A percentile compares a stretch with the other conserved stretches of the same genome.
Conservation (phyloP, 1,284 basidiomycete species). For the Tylopilus sp. region DNA sequence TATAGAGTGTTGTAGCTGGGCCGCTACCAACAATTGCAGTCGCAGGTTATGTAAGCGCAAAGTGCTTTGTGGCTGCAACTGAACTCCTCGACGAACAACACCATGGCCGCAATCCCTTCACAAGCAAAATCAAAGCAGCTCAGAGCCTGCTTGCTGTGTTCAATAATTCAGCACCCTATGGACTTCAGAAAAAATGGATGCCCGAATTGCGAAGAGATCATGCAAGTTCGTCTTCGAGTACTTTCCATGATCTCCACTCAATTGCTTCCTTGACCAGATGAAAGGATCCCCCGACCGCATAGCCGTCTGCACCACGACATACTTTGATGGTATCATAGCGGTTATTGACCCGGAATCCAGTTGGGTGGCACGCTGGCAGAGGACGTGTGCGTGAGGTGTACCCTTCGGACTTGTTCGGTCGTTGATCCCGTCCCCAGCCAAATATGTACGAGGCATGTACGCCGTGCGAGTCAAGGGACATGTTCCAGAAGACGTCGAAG, state of each 20-base stretch:
- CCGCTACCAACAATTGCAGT: too few relatives aligned
- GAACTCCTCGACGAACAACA: neutral
- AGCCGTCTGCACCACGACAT: slow-evolving; percentile 85
- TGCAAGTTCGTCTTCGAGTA: slow-evolving; percentile 61
- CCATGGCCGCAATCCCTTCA: slow-evolving; percentile 52
- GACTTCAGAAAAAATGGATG: slow-evolving; percentile 90
- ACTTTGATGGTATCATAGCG: slow-evolving; percentile 92
- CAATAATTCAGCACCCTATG: slow-evolving; percentile 78
- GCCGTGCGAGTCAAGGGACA: slow-evolving; percentile 85
- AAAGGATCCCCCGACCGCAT: slow-evolving; percentile 86
- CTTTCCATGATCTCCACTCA: neutral
- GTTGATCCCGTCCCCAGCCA: slow-evolving; percentile 51
- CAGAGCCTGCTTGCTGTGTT: slow-evolving; percentile 91
- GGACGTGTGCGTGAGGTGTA: slow-evolving; percentile 64
- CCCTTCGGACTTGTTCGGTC: slow-evolving; percentile 2
- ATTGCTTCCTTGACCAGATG: slow-evolving; percentile 57
- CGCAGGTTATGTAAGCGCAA: slow-evolving; percentile 27
- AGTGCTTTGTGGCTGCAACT: neutral
- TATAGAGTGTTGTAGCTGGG: too few relatives aligned
- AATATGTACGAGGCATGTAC: slow-evolving; percentile 85
- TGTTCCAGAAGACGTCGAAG: slow-evolving; percentile 83
- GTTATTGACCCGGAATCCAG: slow-evolving; percentile 86
- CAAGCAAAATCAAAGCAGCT: slow-evolving; percentile 70
- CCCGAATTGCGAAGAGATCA: slow-evolving; percentile 95
- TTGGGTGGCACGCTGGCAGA: slow-evolving; percentile 95